phyloP scores from a whole-genome alignment of 23 red algal species.

The Pyropia yezoensis region DNA sequence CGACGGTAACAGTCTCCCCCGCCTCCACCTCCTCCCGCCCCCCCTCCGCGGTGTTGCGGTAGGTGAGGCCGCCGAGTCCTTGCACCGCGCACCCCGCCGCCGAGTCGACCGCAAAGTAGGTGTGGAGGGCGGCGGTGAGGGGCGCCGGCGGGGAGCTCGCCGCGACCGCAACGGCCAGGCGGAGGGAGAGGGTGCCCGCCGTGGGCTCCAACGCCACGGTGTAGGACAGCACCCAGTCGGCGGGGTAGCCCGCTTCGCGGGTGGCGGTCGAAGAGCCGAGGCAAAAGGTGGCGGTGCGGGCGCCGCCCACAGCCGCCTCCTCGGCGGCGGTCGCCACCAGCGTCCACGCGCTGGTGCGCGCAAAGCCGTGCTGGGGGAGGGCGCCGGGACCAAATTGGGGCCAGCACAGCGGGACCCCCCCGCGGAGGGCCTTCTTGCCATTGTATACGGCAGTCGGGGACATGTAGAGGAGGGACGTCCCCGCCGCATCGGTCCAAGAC shows the following conservation, averaged over 20 bases:
- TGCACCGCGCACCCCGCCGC: constrained; percentile 9
- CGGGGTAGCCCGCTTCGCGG: constrained; percentile 9
- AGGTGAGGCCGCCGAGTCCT: constrained; percentile 33
- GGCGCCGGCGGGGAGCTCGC: neutral
- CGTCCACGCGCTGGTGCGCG: constrained; percentile 46
- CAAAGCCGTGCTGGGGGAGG: constrained; percentile 74
- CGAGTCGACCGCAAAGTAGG: constrained; percentile 52
- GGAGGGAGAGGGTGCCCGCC: constrained; percentile 15
- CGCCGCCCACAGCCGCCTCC: neutral
- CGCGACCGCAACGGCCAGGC: constrained; percentile 1
- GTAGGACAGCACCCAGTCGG: constrained; percentile 10
- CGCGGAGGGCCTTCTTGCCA: constrained; percentile 76
- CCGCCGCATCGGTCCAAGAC: constrained; percentile 57
- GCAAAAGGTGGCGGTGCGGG: constrained; percentile 11
- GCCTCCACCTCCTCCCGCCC: constrained; percentile 19
- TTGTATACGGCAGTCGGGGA: constrained; percentile 61
- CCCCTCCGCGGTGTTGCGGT: constrained; percentile 6
- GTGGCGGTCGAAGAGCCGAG: constrained; percentile 30
- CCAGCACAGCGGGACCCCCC: constrained; percentile 91
- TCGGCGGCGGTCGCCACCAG: constrained; percentile 22
- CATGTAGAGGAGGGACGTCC: constrained; percentile 36
- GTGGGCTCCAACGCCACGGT: constrained; percentile 21
- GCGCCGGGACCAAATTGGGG: constrained; percentile 77
- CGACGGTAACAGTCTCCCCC: constrained; percentile 9
- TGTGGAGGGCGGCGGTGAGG: constrained; percentile 60